Evolutionary conservation across 2,329 filamentous ascomycete species (phyloP).

Genomic region (Tolypocladium amazonense): DNA sequence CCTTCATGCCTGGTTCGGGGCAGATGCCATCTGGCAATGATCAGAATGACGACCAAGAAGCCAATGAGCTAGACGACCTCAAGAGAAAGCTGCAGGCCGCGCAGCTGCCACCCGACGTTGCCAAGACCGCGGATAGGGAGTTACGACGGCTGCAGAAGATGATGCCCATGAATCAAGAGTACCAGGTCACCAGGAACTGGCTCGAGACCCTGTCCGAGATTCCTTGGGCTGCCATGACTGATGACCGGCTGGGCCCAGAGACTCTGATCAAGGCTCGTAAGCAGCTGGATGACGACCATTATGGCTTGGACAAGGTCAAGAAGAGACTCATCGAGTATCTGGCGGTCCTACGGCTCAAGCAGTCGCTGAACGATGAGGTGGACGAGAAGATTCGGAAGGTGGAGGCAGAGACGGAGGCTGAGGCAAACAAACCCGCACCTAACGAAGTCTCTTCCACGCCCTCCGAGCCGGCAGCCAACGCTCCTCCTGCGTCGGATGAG

Average conservation of each 20-base stretch:
- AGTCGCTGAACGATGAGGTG: constrained; percentile 74
- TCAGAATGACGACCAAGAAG: constrained; percentile 63
- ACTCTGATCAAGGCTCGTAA: constrained; percentile 72
- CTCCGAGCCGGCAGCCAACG: constrained; percentile 7
- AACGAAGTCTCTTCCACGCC: constrained; percentile 10
- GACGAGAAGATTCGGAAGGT: constrained; percentile 66
- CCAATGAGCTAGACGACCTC: constrained; percentile 83
- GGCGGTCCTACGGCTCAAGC: constrained; percentile 91
- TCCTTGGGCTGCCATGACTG: constrained; percentile 76
- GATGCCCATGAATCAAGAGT: constrained; percentile 92
- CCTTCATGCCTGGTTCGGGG: constrained; percentile 21
- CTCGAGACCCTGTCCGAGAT: constrained; percentile 90
- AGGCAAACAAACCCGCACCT: constrained; percentile 30
- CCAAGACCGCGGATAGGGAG: constrained; percentile 85
- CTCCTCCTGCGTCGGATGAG: constrained; percentile 15
- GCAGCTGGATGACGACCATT: constrained; percentile 93
- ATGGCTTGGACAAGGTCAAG: constrained; percentile 94
- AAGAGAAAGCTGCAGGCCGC: constrained; percentile 80
- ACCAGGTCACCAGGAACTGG: constrained; percentile 87
- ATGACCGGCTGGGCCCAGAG: constrained; percentile 73
- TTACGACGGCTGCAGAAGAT: constrained; percentile 84
- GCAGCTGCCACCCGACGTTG: constrained; percentile 69
- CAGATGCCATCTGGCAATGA: constrained; percentile 33
- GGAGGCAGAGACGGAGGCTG: constrained; percentile 52
- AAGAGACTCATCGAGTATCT: constrained; percentile 91